Evolutionary conservation across 192 early-diverging fungal genomes (phyloP).

Genomic region (Coemansia sp.): DNA sequence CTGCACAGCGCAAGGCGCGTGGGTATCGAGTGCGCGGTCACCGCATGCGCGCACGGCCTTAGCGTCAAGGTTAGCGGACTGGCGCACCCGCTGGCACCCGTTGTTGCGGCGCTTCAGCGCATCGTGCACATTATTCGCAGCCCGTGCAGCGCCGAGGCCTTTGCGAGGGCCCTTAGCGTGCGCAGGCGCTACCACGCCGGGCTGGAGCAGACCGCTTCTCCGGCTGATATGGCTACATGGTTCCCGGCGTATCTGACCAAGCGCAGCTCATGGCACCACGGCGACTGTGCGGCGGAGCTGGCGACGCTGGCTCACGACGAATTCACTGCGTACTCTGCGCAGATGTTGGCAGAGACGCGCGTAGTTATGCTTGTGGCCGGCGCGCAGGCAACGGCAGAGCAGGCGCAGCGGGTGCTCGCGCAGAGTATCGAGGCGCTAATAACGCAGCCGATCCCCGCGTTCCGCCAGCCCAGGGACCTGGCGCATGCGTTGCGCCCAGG

Average conservation of each 20-base stretch:
- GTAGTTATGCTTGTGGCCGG: conserved; percentile 13
- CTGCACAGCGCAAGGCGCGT: not conserved
- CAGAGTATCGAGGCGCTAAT: not conserved
- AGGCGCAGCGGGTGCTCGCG: not conserved
- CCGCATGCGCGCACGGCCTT: not conserved
- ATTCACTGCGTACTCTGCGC: not conserved
- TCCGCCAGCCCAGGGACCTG: not conserved
- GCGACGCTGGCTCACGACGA: not conserved
- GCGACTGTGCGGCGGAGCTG: not conserved
- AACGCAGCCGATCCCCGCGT: not conserved
- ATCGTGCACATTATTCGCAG: not conserved
- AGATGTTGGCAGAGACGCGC: not conserved
- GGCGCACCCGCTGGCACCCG: not conserved
- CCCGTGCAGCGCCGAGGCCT: not conserved
- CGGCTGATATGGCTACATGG: not conserved
- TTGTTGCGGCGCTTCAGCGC: not conserved
- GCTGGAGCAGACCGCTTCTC: not conserved
- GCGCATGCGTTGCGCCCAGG: conserved; percentile 9
- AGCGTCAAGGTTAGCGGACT: conserved; percentile 1
- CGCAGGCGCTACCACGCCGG: not conserved
- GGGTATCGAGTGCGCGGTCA: not conserved
- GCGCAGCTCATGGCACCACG: not conserved
- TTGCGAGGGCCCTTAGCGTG: not conserved
- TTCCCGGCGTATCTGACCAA: not conserved
- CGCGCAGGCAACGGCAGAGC: not conserved